A percentile compares a stretch with the other conserved stretches of the same genome.
These are phyloP conservation scores for Santalum album DNA, from an alignment of 164 flowering plant species.

Conservation along the genomic window DNA sequence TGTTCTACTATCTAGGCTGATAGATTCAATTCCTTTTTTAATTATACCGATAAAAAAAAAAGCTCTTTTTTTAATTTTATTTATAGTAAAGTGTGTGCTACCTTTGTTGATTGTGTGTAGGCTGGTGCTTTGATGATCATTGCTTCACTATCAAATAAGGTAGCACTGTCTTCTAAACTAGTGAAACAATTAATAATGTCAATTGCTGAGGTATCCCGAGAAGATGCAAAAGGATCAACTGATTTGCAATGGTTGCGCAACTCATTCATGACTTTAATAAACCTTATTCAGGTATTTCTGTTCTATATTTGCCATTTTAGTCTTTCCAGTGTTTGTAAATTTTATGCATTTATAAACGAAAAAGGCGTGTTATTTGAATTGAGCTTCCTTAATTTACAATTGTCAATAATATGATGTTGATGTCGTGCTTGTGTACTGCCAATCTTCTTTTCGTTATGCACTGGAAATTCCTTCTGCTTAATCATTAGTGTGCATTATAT, in stretches of 20 bases:
- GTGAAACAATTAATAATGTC: conserved; percentile 45
- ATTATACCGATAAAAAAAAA: too few relatives aligned
- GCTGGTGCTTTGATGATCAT: conserved; percentile 91
- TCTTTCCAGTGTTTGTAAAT: too few relatives aligned
- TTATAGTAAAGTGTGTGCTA: background rate
- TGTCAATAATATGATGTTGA: too few relatives aligned
- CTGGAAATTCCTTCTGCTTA: too few relatives aligned
- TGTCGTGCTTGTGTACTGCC: too few relatives aligned
- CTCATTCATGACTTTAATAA: conserved; percentile 60
- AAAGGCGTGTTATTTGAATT: too few relatives aligned
- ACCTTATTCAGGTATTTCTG: conserved; percentile 65
- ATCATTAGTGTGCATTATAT: too few relatives aligned
- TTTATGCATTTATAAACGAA: too few relatives aligned
- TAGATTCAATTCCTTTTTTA: too few relatives aligned
- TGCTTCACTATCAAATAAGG: conserved; percentile 56
- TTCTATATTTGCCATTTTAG: background rate
- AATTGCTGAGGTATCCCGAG: conserved; percentile 46
- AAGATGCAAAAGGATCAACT: conserved; percentile 42
- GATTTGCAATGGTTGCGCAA: conserved; percentile 59
- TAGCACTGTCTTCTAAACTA: conserved; percentile 41
- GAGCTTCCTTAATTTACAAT: too few relatives aligned
- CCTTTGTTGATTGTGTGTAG: conserved; percentile 22
- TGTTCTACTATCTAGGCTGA: too few relatives aligned
- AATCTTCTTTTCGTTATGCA: too few relatives aligned
- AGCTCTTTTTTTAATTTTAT: background rate